Base-by-base conservation (phyloP, 352 stramenopile species). In the Thalassiosira livingstoniorum region DNA sequence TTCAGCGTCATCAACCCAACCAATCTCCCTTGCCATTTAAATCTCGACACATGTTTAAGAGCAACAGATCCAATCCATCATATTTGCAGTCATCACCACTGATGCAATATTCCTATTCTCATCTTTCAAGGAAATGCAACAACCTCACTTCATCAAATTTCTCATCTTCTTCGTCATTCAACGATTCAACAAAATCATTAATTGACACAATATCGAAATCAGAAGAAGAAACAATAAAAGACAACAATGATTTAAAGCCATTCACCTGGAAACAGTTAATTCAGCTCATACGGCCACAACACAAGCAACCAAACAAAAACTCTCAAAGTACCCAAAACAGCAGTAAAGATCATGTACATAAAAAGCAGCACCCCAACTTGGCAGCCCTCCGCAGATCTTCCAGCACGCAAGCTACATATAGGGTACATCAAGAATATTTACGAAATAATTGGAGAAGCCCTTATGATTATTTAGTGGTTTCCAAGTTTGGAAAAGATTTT, bases 391-490 rank as follows among this genome's bases (percentile, higher is more conserved):
- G 78, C 29, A 55, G 78, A 4, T 80, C 78, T 27, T 35, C 29
- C 4, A 21, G 43, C 29, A 60, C 35, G 29, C 57, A 78, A 74
- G 35, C 18, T 35, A 60, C 27, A 39, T 85, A 85, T 47, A 45
- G 68, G 34, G 34, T 45, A 37, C 78, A 85, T 34, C 71, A 81
- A 69, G 2, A 27, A 58, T 73, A 85, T 45, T 27, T 85, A 7
- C 35, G 63, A 15, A 47, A 13, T 32, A n/a, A 77, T 69, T 85
- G 78, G 78, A 80, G 60, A 64, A 81, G 70, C 55, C 11, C 70
- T 15, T 85, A 85, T 37, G 78, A 85, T 78, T 85, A 81, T 34
- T 75, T 85, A 23, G 69, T 78, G 4, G n/a, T 78, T 11, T 54
- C 62, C 10, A 85, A 81, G 60, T 85, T 85, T 58, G 78, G 78